These are phyloP conservation scores for Lichtheimia hyalospora DNA, from an alignment of 371 early-diverging fungal genomes.

Conservation along the genomic window DNA sequence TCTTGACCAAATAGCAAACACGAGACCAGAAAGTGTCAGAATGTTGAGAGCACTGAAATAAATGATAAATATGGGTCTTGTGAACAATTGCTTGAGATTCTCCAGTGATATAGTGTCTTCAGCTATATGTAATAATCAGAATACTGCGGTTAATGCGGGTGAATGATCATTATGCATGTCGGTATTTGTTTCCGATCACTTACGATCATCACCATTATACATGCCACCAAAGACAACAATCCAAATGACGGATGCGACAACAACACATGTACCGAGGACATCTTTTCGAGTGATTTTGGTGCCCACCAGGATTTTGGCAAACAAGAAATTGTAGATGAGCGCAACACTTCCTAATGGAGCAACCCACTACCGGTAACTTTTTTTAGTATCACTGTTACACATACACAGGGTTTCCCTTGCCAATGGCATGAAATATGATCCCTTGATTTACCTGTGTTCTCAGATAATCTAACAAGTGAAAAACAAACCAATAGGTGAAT, in stretches of 20 bases:
- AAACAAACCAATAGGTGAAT: not conserved
- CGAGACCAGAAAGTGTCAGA: conserved; percentile 50
- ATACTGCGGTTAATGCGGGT: no score
- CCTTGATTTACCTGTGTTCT: conserved; percentile 56
- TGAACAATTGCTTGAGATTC: conserved; percentile 57
- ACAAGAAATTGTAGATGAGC: conserved; percentile 70
- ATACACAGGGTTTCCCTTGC: not conserved
- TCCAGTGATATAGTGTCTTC: conserved; percentile 60
- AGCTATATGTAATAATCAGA: conserved; percentile 18
- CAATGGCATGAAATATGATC: conserved; percentile 3
- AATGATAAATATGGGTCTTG: conserved; percentile 60
- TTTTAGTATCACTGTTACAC: conserved; percentile 11
- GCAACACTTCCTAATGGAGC: conserved; percentile 73
- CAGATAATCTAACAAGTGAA: conserved; percentile 54
- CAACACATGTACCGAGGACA: conserved; percentile 66
- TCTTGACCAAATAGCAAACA: conserved; percentile 58
- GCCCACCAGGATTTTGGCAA: conserved; percentile 69
- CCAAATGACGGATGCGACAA: conserved; percentile 65
- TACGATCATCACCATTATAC: conserved; percentile 62
- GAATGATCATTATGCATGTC: no score
- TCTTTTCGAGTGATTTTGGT: conserved; percentile 66
- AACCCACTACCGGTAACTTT: conserved; percentile 50
- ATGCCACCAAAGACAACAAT: conserved; percentile 71
- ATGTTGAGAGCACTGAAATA: conserved; percentile 66
- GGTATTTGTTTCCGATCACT: conserved; percentile 12